phyloP scores from a whole-genome alignment of 306 rosid species.

The Vachellia collinsii region DNA sequence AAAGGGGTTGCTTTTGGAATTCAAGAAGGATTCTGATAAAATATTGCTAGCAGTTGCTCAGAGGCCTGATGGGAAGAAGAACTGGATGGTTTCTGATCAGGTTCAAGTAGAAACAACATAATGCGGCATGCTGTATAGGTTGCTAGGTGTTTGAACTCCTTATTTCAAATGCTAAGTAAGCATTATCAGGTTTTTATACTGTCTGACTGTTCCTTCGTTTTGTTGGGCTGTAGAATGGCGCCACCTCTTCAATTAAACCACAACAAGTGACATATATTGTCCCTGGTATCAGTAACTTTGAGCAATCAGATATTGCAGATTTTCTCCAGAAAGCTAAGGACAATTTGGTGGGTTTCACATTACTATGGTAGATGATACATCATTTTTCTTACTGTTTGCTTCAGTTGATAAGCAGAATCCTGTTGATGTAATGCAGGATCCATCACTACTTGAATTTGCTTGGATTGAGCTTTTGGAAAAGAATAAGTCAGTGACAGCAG shows the following conservation, averaged over 20 bases:
- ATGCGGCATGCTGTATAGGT: constrained; percentile 84
- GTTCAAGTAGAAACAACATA: constrained; percentile 85
- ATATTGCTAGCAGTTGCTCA: constrained; percentile 82
- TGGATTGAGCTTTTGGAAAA: constrained; percentile 94
- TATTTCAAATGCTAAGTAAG: constrained; percentile 35
- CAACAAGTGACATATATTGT: constrained; percentile 92
- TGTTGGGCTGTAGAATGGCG: constrained; percentile 75
- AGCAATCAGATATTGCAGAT: constrained; percentile 62
- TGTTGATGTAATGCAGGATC: constrained; percentile 67
- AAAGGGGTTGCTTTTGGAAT: constrained; percentile 82
- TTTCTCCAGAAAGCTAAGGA: constrained; percentile 70
- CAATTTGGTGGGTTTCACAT: constrained; percentile 70
- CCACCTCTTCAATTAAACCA: constrained; percentile 77
- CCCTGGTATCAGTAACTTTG: constrained; percentile 86
- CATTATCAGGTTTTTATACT: constrained; percentile 22
- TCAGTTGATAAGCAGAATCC: constrained; percentile 29
- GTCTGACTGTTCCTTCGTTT: constrained; percentile 41
- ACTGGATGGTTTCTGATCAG: constrained; percentile 99
- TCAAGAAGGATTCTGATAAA: constrained; percentile 90
- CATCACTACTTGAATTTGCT: constrained; percentile 84
- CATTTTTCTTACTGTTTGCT: constrained; percentile 19
- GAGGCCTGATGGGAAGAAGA: constrained; percentile 97
- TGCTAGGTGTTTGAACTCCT: constrained; percentile 77
- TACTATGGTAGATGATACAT: constrained; percentile 22
- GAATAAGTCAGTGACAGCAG: constrained; percentile 75